These are phyloP conservation scores for Pleurotus sapidus DNA, from an alignment of 768 basidiomycete genomes.

Conservation along the genomic window DNA sequence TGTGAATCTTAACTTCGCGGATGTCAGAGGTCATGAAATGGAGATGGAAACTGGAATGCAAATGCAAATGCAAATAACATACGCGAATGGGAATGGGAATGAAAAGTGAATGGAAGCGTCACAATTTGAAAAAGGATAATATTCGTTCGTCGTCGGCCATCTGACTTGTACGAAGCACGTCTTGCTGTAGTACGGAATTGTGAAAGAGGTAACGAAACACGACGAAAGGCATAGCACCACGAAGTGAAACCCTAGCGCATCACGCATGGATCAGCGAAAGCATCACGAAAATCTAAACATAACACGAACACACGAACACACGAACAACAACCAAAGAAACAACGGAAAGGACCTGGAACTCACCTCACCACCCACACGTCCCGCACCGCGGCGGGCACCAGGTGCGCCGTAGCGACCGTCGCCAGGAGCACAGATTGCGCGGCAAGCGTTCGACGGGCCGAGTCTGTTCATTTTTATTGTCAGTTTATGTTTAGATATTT, in stretches of 20 bases:
- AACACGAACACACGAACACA: background rate
- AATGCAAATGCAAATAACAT: no score
- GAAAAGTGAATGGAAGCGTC: background rate
- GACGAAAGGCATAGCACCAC: background rate
- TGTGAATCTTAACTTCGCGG: no score
- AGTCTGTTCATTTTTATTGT: background rate
- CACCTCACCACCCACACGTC: background rate
- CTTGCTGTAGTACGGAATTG: no score
- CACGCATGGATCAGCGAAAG: no score
- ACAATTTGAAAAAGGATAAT: no score
- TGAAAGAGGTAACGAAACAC: background rate
- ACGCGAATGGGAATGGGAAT: no score
- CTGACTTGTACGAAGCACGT: no score
- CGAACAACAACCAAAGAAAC: background rate
- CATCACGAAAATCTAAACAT: no score
- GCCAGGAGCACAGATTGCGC: constrained; percentile 8
- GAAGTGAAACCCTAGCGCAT: background rate
- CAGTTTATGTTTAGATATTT: no score
- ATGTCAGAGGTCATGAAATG: no score
- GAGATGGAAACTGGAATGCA: no score
- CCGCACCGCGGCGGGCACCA: background rate
- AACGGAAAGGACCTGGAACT: background rate
- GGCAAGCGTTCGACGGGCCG: constrained; percentile 5
- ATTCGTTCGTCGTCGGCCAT: no score
- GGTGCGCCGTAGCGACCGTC: constrained; percentile 6